Evolutionary conservation across 148 eudicot species (phyloP), one percentile per base, ranked within the genome.

Genomic region (Rhododendron kiyosumense): DNA sequence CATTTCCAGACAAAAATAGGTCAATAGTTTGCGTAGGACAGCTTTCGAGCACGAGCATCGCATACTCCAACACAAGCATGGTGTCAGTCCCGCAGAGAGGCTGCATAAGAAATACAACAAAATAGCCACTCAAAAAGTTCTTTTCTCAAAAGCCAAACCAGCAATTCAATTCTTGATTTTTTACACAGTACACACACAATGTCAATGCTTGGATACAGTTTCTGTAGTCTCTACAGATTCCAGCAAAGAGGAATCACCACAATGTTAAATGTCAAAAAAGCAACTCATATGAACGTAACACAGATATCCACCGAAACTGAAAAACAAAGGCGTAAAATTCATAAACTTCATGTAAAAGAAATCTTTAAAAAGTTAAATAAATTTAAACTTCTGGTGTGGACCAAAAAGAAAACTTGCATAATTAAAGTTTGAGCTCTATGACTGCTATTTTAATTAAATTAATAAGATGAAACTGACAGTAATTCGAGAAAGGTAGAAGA

Each of bases 1-100:
- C 92, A 88, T 95, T 97, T 85, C 98, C 99, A 22, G 98, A 93
- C 85, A 97, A 87, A 90, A 95, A 97, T 79, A 97, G 98, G 87
- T 97, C 97, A 83, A 97, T 95, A 38, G 99, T 95, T 90, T 94
- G 94, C n/a, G 91, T 85, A 18, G 98, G 99, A 85, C 96, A 94
- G 90, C 94, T 92, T 87, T 94, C 96, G 59, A 97, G 99, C 86
- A 97, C 98, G 81, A 93, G 98, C 97, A 93, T 94, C 20, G 99
- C 93, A 85, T 88, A 97, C 87, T 97, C 98, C 91, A 97, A 91
- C 63, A 97, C 99, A 91, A 97, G 95, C 96, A 94, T 93, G 45
- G 98, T 95, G 85, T 97, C 98, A 36, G 91, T 91, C 61, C 90
- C 96, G 85, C 99, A 97, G 61, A 97, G 95, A 90, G 99, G 99